Evolutionary conservation across 768 basidiomycete genomes (phyloP), one percentile per base, ranked within the genome.

Genomic region (Infundibulicybe gibba): DNA sequence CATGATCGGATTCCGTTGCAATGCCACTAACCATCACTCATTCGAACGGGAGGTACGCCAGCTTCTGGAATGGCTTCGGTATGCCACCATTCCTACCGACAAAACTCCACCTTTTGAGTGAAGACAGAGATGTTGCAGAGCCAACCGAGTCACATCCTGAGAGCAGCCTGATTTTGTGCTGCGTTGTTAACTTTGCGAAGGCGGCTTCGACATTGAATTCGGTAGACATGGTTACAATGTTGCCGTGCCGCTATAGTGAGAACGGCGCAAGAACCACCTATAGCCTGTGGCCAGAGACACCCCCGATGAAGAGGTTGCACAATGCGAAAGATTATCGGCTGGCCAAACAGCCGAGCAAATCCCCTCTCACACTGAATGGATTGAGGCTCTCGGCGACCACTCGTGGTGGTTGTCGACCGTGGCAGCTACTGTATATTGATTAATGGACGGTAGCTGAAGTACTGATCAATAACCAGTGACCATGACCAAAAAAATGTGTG

Each of bases 41-140:
- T 63, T 38, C 74, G 60, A 53, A 76, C 64, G 6, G 74, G 65
- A 2, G 66, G 68, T 3, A 77, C 54, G 0, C 63, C 71, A 33
- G 61, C 65, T 32, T 69, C 67, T 31, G 69, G 68, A 30, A 77
- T 51, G 32, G 69, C 54, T 39, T 70, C 60, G 2, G 75, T 76
- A 41, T 74, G 69, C 75, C 74, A 76, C 72, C 69, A 74, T 37
- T 69, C 75, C 74, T 75, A 48, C 25, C 9, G 41, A 43, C 12
- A 17, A 35, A 11, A 49, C 21, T 13, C 5, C 30, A n/a, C 16
- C 17, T 39, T 32, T 32, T 25, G 15, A 21, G 41, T 16, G 13
- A 43, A 8, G 14, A 34, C 32, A 10, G 35, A 12, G 6, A 17
- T 40, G 15, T 11, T 25, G 25, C 25, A 25, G 34, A 33, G 49